Conservation (phyloP, 1,284 basidiomycete species). For the Microbotryomycetes sp. region DNA sequence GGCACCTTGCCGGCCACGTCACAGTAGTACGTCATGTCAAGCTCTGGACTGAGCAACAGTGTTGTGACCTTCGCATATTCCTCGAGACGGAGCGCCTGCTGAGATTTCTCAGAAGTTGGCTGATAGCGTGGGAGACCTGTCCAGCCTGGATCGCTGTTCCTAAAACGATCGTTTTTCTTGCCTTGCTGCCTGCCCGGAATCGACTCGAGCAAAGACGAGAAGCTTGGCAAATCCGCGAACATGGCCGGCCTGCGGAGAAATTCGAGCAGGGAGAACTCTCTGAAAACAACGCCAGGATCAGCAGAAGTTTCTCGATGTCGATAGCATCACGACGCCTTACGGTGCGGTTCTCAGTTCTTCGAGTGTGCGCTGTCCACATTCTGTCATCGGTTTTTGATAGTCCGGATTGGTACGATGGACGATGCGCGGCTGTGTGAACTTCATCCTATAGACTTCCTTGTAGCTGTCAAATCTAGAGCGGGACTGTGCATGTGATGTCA, state of each 20-base stretch:
- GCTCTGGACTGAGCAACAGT: conserved; percentile 62
- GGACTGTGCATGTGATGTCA: conserved; percentile 48
- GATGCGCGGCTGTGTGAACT: conserved; percentile 57
- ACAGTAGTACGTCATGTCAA: conserved; percentile 75
- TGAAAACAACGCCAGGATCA: neutral
- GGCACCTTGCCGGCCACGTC: conserved; percentile 50
- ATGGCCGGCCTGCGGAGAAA: conserved; percentile 52
- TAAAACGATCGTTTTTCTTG: neutral
- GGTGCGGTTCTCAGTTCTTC: conserved; percentile 47
- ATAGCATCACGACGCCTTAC: conserved; percentile 9
- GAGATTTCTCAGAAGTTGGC: conserved; percentile 32
- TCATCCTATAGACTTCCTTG: conserved; percentile 66
- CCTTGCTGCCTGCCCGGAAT: conserved; percentile 7
- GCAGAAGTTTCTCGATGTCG: too few species aligned
- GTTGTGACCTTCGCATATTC: conserved; percentile 84
- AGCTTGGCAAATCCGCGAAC: conserved; percentile 43
- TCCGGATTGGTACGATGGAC: conserved; percentile 68
- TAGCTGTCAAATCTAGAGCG: conserved; percentile 69
- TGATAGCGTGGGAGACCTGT: conserved; percentile 46
- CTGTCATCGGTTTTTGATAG: conserved; percentile 58
- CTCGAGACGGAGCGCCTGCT: conserved; percentile 34
- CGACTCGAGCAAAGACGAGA: conserved; percentile 14
- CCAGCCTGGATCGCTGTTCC: conserved; percentile 34
- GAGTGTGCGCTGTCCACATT: conserved; percentile 58
- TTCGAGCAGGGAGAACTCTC: conserved; percentile 37